A percentile compares a stretch with the other conserved stretches of the same genome.
Evolutionary conservation across 2,329 filamentous ascomycete species (phyloP).

Genomic region (Metarhizium brunneum): DNA sequence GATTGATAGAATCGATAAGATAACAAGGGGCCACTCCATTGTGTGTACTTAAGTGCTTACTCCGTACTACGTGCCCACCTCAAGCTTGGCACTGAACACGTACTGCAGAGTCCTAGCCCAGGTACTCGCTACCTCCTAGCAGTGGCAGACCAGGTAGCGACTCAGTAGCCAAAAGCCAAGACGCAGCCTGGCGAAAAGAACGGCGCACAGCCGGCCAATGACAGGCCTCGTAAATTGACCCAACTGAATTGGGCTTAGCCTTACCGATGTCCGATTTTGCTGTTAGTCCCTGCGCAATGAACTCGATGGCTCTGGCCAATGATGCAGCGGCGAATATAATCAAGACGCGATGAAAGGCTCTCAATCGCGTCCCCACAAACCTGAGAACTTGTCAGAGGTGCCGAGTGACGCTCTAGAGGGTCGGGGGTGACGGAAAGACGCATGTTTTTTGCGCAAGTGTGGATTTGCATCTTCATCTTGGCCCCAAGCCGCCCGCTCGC

Average conservation of each 20-base stretch:
- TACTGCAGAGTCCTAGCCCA: no score
- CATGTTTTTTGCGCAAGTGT: slow-evolving; percentile 1
- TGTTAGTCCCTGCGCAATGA: slow-evolving; percentile 7
- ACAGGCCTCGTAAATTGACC: neutral
- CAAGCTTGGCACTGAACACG: no score
- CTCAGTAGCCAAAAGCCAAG: neutral
- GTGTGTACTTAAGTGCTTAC: neutral
- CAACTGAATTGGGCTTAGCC: slow-evolving; percentile 10
- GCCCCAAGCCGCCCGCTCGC: no score
- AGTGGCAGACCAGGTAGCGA: no score
- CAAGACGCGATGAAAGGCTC: slow-evolving; percentile 4
- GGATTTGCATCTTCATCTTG: neutral
- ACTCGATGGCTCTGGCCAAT: slow-evolving; percentile 6
- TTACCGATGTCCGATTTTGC: slow-evolving; percentile 11
- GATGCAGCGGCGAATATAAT: slow-evolving; percentile 10
- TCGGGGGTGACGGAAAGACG: slow-evolving; percentile 1
- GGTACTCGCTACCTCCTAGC: no score
- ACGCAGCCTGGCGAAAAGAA: neutral
- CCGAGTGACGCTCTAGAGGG: slow-evolving; percentile 7
- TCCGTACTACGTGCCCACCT: no score
- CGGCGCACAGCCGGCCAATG: neutral
- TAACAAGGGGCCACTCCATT: neutral
- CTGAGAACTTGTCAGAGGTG: neutral
- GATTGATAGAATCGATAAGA: slow-evolving; percentile 9
- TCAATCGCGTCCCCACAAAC: neutral